Conservation (phyloP, 306 rosid species). For the Sesbania bispinosa region DNA sequence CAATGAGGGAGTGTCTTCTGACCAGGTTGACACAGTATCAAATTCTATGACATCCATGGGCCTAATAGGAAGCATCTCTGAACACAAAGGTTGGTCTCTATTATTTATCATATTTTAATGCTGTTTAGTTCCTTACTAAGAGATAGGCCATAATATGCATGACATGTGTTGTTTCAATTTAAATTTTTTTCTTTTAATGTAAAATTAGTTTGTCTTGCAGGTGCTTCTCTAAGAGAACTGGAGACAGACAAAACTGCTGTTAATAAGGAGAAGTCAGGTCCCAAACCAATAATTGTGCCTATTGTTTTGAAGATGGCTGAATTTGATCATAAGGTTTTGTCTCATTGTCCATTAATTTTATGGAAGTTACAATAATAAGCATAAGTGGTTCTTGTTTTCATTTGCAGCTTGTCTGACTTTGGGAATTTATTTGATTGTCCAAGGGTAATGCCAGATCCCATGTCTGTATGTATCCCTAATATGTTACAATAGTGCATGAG, state of each 20-base stretch:
- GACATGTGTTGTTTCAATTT: neutral
- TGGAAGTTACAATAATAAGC: neutral
- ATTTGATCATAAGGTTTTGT: constrained; percentile 89
- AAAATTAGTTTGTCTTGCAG: constrained; percentile 42
- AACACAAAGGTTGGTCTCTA: constrained; percentile 44
- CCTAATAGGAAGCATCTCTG: constrained; percentile 37
- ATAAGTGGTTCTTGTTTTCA: neutral
- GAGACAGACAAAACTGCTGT: constrained; percentile 33
- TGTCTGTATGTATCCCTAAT: constrained; percentile 3
- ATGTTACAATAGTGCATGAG: neutral
- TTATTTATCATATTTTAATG: constrained; percentile 9
- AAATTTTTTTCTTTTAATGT: constrained; percentile 4
- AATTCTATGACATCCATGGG: constrained; percentile 42
- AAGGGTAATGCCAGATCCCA: neutral
- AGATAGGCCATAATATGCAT: constrained; percentile 9
- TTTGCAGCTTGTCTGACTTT: neutral
- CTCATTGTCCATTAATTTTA: constrained; percentile 3
- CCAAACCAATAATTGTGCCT: constrained; percentile 80
- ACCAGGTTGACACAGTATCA: constrained; percentile 42
- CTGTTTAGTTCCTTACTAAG: constrained; percentile 13
- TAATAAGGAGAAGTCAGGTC: constrained; percentile 67
- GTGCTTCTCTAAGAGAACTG: constrained; percentile 42
- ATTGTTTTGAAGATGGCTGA: constrained; percentile 92
- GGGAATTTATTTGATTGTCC: neutral
- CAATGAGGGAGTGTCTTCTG: constrained; percentile 33